These are phyloP conservation scores for Gnomoniopsis sp. DNA, from an alignment of 2,329 filamentous ascomycete species.

Conservation along the genomic window DNA sequence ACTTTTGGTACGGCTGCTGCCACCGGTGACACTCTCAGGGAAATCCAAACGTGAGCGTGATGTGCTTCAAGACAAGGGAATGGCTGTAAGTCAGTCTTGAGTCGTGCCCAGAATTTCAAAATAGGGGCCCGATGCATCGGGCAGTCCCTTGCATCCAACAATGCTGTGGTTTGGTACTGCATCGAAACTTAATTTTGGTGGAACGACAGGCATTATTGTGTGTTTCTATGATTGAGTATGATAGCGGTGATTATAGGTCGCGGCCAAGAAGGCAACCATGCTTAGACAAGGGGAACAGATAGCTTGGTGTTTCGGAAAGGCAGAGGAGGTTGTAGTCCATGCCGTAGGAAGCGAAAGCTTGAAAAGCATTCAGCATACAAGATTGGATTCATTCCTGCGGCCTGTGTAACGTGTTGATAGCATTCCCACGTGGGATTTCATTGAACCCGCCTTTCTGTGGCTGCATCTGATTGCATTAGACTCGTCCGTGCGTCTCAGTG, in stretches of 20 bases:
- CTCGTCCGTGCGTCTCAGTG: no score
- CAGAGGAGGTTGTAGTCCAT: no score
- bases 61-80: slow-evolving; percentile 6
- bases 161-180: slow-evolving; percentile 2
- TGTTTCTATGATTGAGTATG: neutral
- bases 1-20: neutral
- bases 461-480: no score
- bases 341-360: no score
- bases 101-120: slow-evolving; percentile 6
- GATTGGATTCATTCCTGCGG: neutral
- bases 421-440: neutral
- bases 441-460: neutral
- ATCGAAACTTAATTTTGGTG: neutral
- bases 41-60: slow-evolving; percentile 7
- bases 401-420: neutral
- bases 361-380: neutral
- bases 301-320: no score
- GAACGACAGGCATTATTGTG: neutral
- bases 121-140: slow-evolving; percentile 2
- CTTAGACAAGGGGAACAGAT: no score
- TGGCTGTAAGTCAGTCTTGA: slow-evolving; percentile 3
- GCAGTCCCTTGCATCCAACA: slow-evolving; percentile 9
- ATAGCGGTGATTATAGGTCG: no score
- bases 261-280: no score
- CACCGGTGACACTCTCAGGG: neutral